These are phyloP conservation scores for Betula pendula DNA, from an alignment of 306 rosid genomes.

Conservation along the genomic window DNA sequence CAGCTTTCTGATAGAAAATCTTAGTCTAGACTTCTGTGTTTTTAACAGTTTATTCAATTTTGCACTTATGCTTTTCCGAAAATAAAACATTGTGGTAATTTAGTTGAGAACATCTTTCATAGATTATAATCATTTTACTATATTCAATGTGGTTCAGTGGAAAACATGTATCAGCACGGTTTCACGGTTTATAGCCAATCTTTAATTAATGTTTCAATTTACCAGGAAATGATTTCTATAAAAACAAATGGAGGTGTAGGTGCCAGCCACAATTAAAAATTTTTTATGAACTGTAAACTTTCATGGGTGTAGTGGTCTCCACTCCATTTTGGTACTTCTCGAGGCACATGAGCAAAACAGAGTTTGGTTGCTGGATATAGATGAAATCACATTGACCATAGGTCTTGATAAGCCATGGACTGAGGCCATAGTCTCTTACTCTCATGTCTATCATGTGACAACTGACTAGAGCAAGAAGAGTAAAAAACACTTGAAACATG, in stretches of 20 bases:
- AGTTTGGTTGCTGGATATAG: background rate
- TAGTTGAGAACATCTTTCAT: background rate
- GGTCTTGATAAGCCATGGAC: background rate
- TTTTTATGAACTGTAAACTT: background rate
- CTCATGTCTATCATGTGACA: background rate
- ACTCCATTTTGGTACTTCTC: background rate
- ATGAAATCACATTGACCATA: background rate
- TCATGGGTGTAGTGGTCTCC: background rate
- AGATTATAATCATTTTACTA: background rate
- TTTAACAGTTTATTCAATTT: background rate
- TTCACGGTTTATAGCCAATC: background rate
- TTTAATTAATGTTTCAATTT: background rate
- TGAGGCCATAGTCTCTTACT: background rate
- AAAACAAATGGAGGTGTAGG: background rate
- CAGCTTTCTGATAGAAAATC: constrained; percentile 28
- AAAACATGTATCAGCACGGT: background rate
- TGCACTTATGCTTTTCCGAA: background rate
- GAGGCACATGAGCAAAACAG: background rate
- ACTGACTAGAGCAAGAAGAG: background rate
- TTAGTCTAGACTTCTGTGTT: background rate
- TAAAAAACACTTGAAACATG: background rate
- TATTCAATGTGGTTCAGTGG: background rate
- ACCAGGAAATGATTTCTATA: background rate
- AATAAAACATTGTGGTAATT: background rate
- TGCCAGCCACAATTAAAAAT: background rate